Conservation (phyloP, 139 green algal genomes). For the Coccomyxa sp. region DNA sequence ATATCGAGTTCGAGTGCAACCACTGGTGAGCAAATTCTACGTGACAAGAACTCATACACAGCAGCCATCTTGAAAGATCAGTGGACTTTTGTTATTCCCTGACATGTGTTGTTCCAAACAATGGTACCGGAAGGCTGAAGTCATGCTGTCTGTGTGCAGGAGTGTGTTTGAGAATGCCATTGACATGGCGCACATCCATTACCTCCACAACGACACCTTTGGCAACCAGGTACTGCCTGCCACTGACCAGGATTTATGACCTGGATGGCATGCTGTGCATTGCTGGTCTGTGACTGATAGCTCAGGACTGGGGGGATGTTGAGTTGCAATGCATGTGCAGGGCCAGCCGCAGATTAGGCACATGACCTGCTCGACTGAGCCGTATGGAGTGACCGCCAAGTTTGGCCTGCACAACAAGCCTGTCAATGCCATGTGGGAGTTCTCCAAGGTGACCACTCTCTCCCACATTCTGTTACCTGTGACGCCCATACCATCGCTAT, state of each 20-base stretch:
- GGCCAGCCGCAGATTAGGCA: constrained; percentile 60
- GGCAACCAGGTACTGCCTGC: constrained; percentile 39
- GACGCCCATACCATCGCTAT: too few relatives aligned
- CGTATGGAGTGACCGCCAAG: constrained; percentile 31
- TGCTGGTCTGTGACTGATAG: not conserved
- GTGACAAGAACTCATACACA: too few relatives aligned
- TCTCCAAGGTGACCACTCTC: constrained; percentile 34
- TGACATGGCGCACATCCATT: constrained; percentile 91
- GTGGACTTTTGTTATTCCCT: too few relatives aligned
- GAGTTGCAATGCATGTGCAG: not conserved
- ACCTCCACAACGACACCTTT: constrained; percentile 75
- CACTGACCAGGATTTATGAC: not conserved
- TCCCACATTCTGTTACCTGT: too few relatives aligned
- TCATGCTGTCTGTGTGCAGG: constrained; percentile 40
- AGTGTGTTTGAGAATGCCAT: constrained; percentile 88
- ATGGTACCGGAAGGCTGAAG: too few relatives aligned
- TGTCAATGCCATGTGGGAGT: constrained; percentile 67
- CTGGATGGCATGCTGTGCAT: not conserved
- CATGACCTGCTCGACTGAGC: constrained; percentile 49
- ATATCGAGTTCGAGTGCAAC: constrained; percentile 49
- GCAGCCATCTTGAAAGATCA: too few relatives aligned
- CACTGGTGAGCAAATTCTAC: constrained; percentile 30
- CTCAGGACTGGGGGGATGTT: not conserved
- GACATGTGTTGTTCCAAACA: too few relatives aligned
- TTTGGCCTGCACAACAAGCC: constrained; percentile 80